Evolutionary conservation across 2,329 filamentous ascomycete genomes (phyloP), one percentile per base, ranked within the genome.

Genomic region (Atkinsonella texensis): DNA sequence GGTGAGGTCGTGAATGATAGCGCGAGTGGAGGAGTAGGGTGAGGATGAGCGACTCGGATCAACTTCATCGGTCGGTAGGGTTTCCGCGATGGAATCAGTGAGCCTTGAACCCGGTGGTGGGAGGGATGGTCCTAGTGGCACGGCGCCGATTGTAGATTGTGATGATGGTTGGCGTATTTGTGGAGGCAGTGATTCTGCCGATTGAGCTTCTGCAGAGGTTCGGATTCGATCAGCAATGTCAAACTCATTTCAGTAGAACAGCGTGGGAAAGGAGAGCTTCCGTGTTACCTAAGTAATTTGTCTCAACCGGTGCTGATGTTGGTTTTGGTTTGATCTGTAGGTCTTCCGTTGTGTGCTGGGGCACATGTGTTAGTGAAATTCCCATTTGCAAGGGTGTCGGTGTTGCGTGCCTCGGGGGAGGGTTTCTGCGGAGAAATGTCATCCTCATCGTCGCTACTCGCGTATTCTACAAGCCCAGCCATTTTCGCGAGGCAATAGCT

Each of bases 1-100:
- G 23, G 87, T 93, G 42, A 91, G 77, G 59, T 84, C 78, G 58
- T 83, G 84, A 15, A 89, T 70, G 20, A 82, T 68, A 31, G 80
- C 73, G 57, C 85, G 82, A 54, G 74, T 77, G 46, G 77, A 70
- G 1, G 83, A 79, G 68, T 89, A 88, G 1, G 85, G 85, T 1
- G 85, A 90, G 3, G 73, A 67, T 32, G 48, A 18, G 8, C 31
- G 12, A 32, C 43, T 49, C 11, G 39, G 7, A 12, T 49, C 48
- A 35, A 13, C 40, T 49, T 32, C 46, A 7, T 32, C 23, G 1
- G 71, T 70, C 41, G 62, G 58, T 12, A 62, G 59, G 9, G 56
- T 31, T 6, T 52, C 52, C 23, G 62, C 57, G 44, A 53, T 49
- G 11, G 33, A 23, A 45, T 41, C 55, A 5, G 52, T 18, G 46